These are phyloP conservation scores for Kitagawia praeruptora DNA, from an alignment of 129 eudicot genomes.

Conservation along the genomic window DNA sequence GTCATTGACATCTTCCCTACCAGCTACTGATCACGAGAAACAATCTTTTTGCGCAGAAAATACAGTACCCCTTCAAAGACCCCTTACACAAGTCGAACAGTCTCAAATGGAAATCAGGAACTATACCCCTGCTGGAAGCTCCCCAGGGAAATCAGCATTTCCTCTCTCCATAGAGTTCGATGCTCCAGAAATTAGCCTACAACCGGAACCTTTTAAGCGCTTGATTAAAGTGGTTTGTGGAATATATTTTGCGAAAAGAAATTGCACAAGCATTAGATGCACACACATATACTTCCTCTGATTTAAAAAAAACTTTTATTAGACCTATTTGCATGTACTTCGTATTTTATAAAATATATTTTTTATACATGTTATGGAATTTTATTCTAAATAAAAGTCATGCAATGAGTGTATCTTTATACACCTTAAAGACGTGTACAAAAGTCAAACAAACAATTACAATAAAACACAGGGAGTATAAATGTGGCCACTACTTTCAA, in stretches of 20 bases:
- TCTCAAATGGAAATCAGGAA: neutral
- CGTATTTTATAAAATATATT: neutral
- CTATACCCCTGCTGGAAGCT: neutral
- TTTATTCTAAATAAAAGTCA: neutral
- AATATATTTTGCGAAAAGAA: neutral
- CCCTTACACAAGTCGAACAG: neutral
- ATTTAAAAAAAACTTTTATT: neutral
- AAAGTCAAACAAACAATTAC: neutral
- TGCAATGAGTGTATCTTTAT: neutral
- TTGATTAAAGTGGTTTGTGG: constrained; percentile 20
- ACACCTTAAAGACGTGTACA: neutral
- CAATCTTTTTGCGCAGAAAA: constrained; percentile 1
- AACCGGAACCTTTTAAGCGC: neutral
- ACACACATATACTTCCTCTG: neutral
- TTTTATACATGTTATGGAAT: neutral
- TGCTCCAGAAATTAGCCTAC: neutral
- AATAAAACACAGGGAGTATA: neutral
- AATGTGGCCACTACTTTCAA: neutral
- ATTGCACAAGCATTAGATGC: neutral
- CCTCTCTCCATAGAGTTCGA: neutral
- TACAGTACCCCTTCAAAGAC: neutral
- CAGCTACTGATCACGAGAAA: constrained; percentile 3
- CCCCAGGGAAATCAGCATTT: neutral
- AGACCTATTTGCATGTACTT: neutral
- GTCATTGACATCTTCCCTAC: constrained; percentile 6